A percentile compares a stretch with the other conserved stretches of the same genome.
phyloP scores from a whole-genome alignment of 129 eudicot species.

The Pulicaria dysenterica region DNA sequence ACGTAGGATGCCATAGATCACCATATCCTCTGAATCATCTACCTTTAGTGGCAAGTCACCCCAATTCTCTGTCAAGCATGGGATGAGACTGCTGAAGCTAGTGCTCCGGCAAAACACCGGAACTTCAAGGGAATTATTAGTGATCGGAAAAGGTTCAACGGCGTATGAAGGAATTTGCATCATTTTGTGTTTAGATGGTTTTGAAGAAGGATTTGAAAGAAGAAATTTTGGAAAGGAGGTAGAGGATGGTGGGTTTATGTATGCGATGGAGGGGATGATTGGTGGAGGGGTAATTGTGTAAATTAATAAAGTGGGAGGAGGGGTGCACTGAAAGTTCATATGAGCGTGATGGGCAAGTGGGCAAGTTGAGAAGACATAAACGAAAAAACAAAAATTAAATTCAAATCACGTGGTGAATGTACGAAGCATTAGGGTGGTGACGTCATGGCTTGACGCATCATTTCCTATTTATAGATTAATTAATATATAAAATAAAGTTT shows the following conservation, averaged over 20 bases:
- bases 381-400: slow-evolving; percentile 22
- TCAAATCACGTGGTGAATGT: slow-evolving; percentile 51
- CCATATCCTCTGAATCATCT: slow-evolving; percentile 84
- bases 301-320: slow-evolving; percentile 18
- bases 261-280: background rate
- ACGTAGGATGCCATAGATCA: slow-evolving; percentile 60
- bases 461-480: background rate
- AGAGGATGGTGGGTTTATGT: slow-evolving; percentile 25
- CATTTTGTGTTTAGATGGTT: slow-evolving; percentile 31
- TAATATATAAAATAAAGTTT: too few relatives aligned
- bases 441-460: slow-evolving; percentile 43
- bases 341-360: slow-evolving; percentile 45
- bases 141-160: slow-evolving; percentile 37
- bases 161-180: slow-evolving; percentile 32
- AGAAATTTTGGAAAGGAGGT: background rate
- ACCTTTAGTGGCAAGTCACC: slow-evolving; percentile 81
- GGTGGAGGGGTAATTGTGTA: slow-evolving; percentile 21
- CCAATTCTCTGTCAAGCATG: slow-evolving; percentile 73
- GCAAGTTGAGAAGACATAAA: slow-evolving; percentile 36
- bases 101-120: slow-evolving; percentile 59
- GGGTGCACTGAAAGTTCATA: slow-evolving; percentile 30
- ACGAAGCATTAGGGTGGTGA: slow-evolving; percentile 25
- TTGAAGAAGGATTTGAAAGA: slow-evolving; percentile 6
- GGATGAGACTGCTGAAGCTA: slow-evolving; percentile 59
- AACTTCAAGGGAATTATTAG: slow-evolving; percentile 36